Conservation (phyloP, 2,329 filamentous ascomycete species). For the Penicillium sp. region DNA sequence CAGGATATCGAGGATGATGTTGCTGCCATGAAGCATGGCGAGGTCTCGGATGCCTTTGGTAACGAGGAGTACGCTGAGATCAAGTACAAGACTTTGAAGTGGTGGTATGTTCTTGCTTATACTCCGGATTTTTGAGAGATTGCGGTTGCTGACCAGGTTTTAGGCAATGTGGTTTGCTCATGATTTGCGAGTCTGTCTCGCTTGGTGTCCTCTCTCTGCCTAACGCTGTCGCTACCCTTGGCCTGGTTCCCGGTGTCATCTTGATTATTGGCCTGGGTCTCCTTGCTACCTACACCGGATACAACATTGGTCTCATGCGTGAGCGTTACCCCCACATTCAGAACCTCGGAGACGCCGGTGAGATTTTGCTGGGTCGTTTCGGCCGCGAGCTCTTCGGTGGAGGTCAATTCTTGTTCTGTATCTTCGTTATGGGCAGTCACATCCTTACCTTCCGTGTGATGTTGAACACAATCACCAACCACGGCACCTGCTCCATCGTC, state of each 20-base stretch:
- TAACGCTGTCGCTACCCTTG: conserved; percentile 22
- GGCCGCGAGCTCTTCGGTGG: conserved; percentile 64
- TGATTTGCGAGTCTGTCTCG: conserved; percentile 29
- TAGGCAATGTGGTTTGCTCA: conserved; percentile 27
- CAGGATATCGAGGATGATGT: conserved; percentile 16
- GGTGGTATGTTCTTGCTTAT: conserved; percentile 20
- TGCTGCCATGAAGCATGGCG: conserved; percentile 20
- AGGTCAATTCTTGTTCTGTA: conserved; percentile 63
- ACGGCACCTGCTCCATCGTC: conserved; percentile 63
- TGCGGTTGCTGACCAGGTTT: neutral
- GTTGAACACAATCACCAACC: conserved; percentile 63
- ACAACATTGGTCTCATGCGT: conserved; percentile 61
- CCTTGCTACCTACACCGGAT: conserved; percentile 60
- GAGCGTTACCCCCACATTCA: conserved; percentile 59
- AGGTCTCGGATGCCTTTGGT: conserved; percentile 25
- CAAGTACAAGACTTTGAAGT: conserved; percentile 28
- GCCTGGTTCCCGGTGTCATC: conserved; percentile 46
- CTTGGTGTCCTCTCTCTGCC: conserved; percentile 26
- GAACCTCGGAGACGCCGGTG: conserved; percentile 67
- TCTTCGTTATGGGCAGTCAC: conserved; percentile 70
- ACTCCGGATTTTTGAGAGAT: neutral
- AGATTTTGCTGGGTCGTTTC: conserved; percentile 60
- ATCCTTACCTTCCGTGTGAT: conserved; percentile 69
- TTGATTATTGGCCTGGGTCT: conserved; percentile 56
- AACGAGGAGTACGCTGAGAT: conserved; percentile 27